phyloP scores from a whole-genome alignment of 176 grass and related monocot genomes.

The Elymus sibiricus region DNA sequence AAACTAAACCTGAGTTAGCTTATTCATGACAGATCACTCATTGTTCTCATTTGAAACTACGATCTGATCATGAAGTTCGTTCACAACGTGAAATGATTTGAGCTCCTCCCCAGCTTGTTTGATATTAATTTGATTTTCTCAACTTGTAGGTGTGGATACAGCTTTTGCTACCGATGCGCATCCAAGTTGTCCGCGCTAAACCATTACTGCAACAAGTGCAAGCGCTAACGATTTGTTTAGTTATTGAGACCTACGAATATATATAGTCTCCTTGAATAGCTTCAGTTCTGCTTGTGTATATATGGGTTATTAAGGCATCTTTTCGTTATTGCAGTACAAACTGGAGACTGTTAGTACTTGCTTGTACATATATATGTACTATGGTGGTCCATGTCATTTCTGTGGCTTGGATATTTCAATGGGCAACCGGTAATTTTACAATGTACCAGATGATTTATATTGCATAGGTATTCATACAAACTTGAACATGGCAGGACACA shows the following conservation, averaged over 20 bases:
- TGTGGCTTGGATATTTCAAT: no score
- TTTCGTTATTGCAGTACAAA: background rate
- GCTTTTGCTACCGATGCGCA: background rate
- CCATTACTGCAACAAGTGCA: background rate
- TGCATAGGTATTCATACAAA: background rate
- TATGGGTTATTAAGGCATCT: background rate
- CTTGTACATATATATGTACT: background rate
- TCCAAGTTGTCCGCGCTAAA: background rate
- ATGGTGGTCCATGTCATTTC: no score
- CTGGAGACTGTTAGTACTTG: background rate
- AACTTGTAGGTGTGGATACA: background rate
- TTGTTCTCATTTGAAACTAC: background rate
- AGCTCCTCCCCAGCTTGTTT: background rate
- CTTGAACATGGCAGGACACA: no score
- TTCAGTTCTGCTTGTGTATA: background rate
- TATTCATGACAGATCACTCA: background rate
- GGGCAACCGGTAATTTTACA: no score
- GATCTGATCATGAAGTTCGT: background rate
- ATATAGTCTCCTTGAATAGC: background rate
- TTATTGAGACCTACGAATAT: background rate
- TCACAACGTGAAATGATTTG: background rate
- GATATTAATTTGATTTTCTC: background rate
- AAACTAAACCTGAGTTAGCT: background rate
- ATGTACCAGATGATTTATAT: background rate
- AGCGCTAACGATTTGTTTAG: background rate